These are phyloP conservation scores for Lachnellula hyalina DNA, from an alignment of 2,329 filamentous ascomycete genomes.

Conservation along the genomic window DNA sequence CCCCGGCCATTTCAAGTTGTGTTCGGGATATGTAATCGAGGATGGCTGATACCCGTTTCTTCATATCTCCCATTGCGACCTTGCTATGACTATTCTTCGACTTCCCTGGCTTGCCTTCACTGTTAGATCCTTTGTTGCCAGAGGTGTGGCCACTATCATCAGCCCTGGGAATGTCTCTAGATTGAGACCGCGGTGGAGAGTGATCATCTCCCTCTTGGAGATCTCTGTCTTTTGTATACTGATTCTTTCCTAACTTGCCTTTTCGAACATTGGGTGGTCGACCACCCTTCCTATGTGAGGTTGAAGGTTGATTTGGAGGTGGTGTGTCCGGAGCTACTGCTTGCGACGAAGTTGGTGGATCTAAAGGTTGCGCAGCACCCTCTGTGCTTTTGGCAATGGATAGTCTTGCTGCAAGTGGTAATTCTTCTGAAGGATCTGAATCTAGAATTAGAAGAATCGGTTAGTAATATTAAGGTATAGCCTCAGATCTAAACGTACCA, in stretches of 20 bases:
- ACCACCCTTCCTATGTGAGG: conserved; percentile 56
- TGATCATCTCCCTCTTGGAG: conserved; percentile 44
- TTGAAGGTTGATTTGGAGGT: conserved; percentile 33
- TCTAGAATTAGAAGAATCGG: conserved; percentile 42
- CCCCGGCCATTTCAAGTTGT: conserved; percentile 78
- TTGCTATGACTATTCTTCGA: conserved; percentile 44
- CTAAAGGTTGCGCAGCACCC: conserved; percentile 28
- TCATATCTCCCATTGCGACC: conserved; percentile 83
- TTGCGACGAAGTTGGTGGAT: conserved; percentile 43
- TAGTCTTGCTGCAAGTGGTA: conserved; percentile 44
- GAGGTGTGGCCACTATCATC: conserved; percentile 48
- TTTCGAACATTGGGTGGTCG: conserved; percentile 61
- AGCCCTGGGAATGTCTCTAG: conserved; percentile 33
- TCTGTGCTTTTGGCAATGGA: conserved; percentile 28
- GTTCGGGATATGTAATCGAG: conserved; percentile 86
- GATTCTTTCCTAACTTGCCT: conserved; percentile 66
- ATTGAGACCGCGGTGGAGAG: conserved; percentile 50
- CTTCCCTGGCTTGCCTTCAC: conserved; percentile 28
- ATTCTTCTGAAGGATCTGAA: conserved; percentile 67
- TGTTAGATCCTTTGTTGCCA: conserved; percentile 33
- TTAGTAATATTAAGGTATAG: conserved; percentile 32
- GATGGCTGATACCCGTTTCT: conserved; percentile 75
- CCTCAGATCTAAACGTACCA: conserved; percentile 46
- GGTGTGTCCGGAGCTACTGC: conserved; percentile 43
- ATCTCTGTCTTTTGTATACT: conserved; percentile 75